Conservation (phyloP, 768 basidiomycete species). For the Boletus subcaerulescens region DNA sequence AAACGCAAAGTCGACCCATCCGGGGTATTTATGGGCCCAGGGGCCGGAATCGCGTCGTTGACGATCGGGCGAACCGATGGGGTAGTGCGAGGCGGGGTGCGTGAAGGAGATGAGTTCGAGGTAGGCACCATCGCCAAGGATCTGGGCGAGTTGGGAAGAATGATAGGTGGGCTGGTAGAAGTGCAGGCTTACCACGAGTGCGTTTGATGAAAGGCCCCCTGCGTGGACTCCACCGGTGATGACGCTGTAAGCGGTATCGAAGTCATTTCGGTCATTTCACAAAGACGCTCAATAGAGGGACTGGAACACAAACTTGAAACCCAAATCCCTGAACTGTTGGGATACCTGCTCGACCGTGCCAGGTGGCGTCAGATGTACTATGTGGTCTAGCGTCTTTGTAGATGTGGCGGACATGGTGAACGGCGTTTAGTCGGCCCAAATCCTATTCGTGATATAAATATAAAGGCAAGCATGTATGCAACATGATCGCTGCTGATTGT, state of each 20-base stretch:
- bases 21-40: slow-evolving; percentile 54
- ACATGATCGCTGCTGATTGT: not conserved
- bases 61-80: slow-evolving; percentile 45
- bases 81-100: slow-evolving; percentile 52
- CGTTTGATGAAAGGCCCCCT: slow-evolving; percentile 60
- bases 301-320: slow-evolving; percentile 53
- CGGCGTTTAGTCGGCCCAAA: no score
- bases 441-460: not conserved
- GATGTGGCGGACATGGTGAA: slow-evolving; percentile 27
- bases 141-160: slow-evolving; percentile 1
- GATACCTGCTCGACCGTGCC: slow-evolving; percentile 50
- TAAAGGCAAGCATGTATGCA: not conserved
- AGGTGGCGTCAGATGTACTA: slow-evolving; percentile 69
- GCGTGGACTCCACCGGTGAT: slow-evolving; percentile 64
- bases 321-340: slow-evolving; percentile 53
- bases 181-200: slow-evolving; percentile 48
- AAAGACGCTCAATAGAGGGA: not conserved
- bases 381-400: slow-evolving; percentile 58
- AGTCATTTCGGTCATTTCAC: not conserved
- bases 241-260: slow-evolving; percentile 42
- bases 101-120: slow-evolving; percentile 70
- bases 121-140: slow-evolving; percentile 50
- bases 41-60: slow-evolving; percentile 41
- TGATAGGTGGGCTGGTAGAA: not conserved
- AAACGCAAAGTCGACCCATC: slow-evolving; percentile 70